Conservation (phyloP, 2,329 filamentous ascomycete species). For the Tolypocladium tropicale region DNA sequence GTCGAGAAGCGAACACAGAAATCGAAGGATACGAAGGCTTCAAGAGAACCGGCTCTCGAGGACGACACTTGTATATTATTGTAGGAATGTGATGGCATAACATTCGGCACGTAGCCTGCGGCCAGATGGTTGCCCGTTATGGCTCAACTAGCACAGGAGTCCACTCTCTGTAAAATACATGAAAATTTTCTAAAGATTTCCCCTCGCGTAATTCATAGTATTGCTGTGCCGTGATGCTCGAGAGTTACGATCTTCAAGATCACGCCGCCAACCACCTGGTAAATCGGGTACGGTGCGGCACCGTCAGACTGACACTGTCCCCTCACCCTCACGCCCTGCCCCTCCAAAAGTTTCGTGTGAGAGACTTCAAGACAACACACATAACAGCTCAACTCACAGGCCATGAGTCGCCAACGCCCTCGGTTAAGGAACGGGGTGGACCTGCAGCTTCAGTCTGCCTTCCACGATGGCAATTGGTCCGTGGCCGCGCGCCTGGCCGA, state of each 20-base stretch:
- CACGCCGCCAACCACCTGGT: neutral
- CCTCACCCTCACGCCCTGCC: neutral
- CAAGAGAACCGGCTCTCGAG: neutral
- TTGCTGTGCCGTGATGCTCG: too few relatives aligned
- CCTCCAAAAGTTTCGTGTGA: neutral
- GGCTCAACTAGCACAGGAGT: neutral
- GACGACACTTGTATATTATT: neutral
- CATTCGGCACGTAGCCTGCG: neutral
- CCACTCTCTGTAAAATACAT: neutral
- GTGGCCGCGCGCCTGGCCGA: conserved; percentile 40
- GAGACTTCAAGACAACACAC: neutral
- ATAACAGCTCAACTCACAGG: neutral
- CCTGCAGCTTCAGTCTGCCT: conserved; percentile 44
- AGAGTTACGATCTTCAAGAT: neutral
- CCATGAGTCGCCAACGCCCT: conserved; percentile 24
- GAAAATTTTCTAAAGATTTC: neutral
- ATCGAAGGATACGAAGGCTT: neutral
- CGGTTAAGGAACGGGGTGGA: conserved; percentile 39
- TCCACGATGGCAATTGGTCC: conserved; percentile 43
- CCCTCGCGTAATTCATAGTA: too few relatives aligned
- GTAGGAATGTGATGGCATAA: neutral
- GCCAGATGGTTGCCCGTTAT: neutral
- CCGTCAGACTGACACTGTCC: neutral
- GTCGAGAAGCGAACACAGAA: neutral
- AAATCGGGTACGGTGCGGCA: neutral